These are phyloP conservation scores for Acer saccharum DNA, from an alignment of 345 rosid genomes.

Conservation along the genomic window DNA sequence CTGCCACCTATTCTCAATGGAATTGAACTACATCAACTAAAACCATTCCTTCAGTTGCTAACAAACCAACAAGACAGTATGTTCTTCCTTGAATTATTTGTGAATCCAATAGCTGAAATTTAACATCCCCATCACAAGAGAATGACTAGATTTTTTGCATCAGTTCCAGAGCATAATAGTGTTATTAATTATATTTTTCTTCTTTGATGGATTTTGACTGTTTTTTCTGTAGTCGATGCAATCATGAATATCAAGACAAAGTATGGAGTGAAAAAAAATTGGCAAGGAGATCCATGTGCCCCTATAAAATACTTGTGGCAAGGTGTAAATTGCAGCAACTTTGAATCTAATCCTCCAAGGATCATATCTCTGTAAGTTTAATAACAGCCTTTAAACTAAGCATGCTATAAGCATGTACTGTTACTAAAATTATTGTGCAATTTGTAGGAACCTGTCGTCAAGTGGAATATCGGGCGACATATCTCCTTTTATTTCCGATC, in stretches of 20 bases:
- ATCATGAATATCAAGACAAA: constrained; percentile 35
- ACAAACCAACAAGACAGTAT: constrained; percentile 7
- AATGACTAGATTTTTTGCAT: no score
- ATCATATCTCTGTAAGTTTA: constrained; percentile 37
- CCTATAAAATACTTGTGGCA: constrained; percentile 46
- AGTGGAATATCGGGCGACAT: constrained; percentile 6
- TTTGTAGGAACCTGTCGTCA: constrained; percentile 13
- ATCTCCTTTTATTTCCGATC: not conserved
- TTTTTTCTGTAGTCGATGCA: constrained; percentile 33
- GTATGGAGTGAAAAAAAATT: constrained; percentile 34
- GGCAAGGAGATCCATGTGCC: constrained; percentile 74
- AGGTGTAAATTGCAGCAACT: constrained; percentile 48
- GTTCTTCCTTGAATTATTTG: no score
- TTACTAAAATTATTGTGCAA: not conserved
- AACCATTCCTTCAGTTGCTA: not conserved
- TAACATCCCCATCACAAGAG: no score
- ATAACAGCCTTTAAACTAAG: not conserved
- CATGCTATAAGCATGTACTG: not conserved
- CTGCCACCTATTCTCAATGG: not conserved
- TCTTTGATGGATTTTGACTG: not conserved
- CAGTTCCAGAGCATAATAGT: no score
- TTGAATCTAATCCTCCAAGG: constrained; percentile 16
- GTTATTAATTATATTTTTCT: not conserved
- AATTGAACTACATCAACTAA: not conserved
- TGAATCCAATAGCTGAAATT: no score